Percentiles rank a stretch among this genome's conserved stretches.
Conservation (phyloP, 192 early-diverging fungal genomes). For the Coemansia asiatica region DNA sequence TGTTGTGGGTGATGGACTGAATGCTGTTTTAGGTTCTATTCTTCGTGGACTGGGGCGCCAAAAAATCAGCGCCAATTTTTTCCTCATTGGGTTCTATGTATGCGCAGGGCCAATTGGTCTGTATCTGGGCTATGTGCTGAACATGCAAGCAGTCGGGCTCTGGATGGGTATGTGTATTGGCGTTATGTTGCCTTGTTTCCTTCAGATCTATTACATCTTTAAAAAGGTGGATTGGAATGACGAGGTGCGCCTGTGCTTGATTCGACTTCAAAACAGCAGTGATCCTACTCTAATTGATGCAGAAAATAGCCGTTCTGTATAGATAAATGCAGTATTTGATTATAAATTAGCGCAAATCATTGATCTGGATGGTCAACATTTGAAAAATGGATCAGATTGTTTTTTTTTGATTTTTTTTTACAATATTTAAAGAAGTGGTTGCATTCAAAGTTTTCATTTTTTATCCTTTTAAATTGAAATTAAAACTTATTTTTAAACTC, state of each 20-base stretch:
- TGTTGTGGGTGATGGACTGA: conserved; percentile 58
- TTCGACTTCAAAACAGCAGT: too few relatives aligned
- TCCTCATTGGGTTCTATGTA: conserved; percentile 48
- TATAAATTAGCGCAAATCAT: background rate
- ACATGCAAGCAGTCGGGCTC: too few relatives aligned
- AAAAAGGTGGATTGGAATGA: too few relatives aligned
- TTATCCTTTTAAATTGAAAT: background rate
- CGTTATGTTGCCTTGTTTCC: background rate
- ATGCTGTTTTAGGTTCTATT: conserved; percentile 57
- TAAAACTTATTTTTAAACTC: background rate
- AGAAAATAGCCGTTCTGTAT: too few relatives aligned
- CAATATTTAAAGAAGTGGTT: too few relatives aligned
- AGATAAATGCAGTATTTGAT: too few relatives aligned
- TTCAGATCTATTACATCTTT: too few relatives aligned
- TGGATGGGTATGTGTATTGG: conserved; percentile 33
- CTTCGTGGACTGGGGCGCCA: conserved; percentile 52
- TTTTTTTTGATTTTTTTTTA: background rate
- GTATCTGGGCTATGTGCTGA: too few relatives aligned
- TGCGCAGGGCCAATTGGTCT: conserved; percentile 49
- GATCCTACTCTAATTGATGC: too few relatives aligned
- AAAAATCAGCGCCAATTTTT: conserved; percentile 55
- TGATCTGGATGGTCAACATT: too few relatives aligned
- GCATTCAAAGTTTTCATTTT: too few relatives aligned
- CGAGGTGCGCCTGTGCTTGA: too few relatives aligned
- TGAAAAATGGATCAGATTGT: background rate